Conservation (phyloP, 495 filamentous ascomycete species). For the Penicillium turbatum region DNA sequence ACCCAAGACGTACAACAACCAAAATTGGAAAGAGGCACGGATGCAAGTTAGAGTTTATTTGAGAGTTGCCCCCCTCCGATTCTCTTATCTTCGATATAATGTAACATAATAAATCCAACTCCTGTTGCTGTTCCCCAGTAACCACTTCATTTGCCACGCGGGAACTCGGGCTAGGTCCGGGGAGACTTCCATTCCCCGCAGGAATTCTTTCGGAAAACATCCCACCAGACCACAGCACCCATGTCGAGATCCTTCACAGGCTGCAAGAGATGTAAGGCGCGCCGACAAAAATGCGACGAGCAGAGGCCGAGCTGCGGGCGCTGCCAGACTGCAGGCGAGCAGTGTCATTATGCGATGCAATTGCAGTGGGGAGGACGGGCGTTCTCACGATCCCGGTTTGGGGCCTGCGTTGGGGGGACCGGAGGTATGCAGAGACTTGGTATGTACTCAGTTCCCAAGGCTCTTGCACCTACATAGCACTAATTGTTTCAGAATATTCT, state of each 20-base stretch:
- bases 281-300: slow-evolving; percentile 47
- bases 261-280: slow-evolving; percentile 45
- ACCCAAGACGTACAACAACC: not conserved
- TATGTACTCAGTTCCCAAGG: slow-evolving; percentile 13
- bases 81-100: not conserved
- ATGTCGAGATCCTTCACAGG: slow-evolving; percentile 48
- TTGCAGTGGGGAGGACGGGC: slow-evolving; percentile 39
- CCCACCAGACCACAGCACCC: slow-evolving; percentile 16
- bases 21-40: too few relatives aligned
- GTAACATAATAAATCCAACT: not conserved
- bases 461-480: not conserved
- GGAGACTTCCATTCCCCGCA: slow-evolving; percentile 23
- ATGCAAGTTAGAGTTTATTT: too few relatives aligned
- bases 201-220: slow-evolving; percentile 18
- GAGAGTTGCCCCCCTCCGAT: not conserved
- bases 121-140: slow-evolving; percentile 6
- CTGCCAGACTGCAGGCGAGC: slow-evolving; percentile 32
- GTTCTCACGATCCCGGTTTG: slow-evolving; percentile 46
- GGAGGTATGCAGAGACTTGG: slow-evolving; percentile 45
- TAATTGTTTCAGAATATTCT: slow-evolving; percentile 37
- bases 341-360: slow-evolving; percentile 38
- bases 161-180: slow-evolving; percentile 2
- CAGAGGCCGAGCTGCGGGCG: slow-evolving; percentile 37
- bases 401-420: slow-evolving; percentile 39
- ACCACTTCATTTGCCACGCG: slow-evolving; percentile 12